These are phyloP conservation scores for Alternaria incomplexa DNA, from an alignment of 2,329 filamentous ascomycete genomes.

Conservation along the genomic window DNA sequence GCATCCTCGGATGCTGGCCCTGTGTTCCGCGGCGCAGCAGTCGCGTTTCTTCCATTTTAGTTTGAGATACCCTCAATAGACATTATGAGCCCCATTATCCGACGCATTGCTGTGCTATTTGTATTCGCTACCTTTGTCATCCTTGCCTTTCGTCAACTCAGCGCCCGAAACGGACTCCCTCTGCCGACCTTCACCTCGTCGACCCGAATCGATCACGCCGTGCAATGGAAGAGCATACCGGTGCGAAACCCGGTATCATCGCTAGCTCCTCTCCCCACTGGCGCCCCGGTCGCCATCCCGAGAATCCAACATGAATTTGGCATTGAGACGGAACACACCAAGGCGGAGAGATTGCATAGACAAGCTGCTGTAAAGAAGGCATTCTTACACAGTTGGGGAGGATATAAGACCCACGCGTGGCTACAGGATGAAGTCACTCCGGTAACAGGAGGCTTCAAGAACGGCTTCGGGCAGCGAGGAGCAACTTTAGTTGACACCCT, in stretches of 20 bases:
- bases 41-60: neutral
- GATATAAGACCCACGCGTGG: slow-evolving; percentile 62
- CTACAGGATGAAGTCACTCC: slow-evolving; percentile 60
- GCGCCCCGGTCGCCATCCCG: slow-evolving; percentile 37
- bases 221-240: slow-evolving; percentile 44
- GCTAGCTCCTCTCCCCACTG: slow-evolving; percentile 41
- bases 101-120: slow-evolving; percentile 39
- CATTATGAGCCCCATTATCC: slow-evolving; percentile 36
- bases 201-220: slow-evolving; percentile 31
- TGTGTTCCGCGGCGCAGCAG: neutral
- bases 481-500: slow-evolving; percentile 67
- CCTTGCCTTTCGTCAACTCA: slow-evolving; percentile 41
- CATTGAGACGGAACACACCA: slow-evolving; percentile 42
- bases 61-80: slow-evolving; percentile 4
- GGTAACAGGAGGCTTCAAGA: slow-evolving; percentile 55
- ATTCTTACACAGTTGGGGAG: slow-evolving; percentile 52
- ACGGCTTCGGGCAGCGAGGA: slow-evolving; percentile 62
- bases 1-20: neutral
- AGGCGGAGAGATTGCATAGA: slow-evolving; percentile 38
- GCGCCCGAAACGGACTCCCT: slow-evolving; percentile 21
- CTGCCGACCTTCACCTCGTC: slow-evolving; percentile 33
- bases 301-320: slow-evolving; percentile 47
- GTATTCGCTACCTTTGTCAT: slow-evolving; percentile 34
- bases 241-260: slow-evolving; percentile 40
- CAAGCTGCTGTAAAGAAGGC: slow-evolving; percentile 44